Evolutionary conservation across 176 grass and related monocot species (phyloP).

Genomic region (Musa schizocarpa): DNA sequence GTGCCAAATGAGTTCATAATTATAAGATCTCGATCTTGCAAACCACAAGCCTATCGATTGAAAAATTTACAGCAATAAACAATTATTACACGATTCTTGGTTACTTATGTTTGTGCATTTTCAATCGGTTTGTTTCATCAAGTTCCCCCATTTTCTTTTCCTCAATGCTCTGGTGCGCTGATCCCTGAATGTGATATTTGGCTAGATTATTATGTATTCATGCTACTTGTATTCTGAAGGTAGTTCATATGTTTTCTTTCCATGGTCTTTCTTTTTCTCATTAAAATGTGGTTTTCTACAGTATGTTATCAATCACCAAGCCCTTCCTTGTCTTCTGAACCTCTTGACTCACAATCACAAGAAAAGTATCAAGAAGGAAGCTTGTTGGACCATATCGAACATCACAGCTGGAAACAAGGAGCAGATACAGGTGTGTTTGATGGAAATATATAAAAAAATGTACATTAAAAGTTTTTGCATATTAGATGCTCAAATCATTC

Average conservation of each 20-base stretch:
- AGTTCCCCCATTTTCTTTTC: no score
- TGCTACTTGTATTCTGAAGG: neutral
- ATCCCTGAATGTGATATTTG: no score
- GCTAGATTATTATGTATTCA: neutral
- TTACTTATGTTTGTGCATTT: no score
- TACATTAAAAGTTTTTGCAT: no score
- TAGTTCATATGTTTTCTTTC: neutral
- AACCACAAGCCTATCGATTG: no score
- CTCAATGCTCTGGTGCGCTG: no score
- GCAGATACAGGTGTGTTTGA: slow-evolving; percentile 71
- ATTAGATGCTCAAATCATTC: no score
- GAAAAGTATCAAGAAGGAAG: slow-evolving; percentile 99
- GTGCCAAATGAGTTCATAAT: no score
- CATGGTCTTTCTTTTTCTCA: neutral
- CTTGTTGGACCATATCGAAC: slow-evolving; percentile 98
- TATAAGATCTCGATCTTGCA: no score
- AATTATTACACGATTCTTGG: no score
- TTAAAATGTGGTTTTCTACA: neutral
- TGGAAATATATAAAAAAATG: neutral
- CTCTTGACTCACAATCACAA: slow-evolving; percentile 84
- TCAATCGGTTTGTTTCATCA: no score
- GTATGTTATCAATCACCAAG: slow-evolving; percentile 84
- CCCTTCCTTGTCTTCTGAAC: slow-evolving; percentile 64
- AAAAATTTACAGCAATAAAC: no score
- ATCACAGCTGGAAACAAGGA: slow-evolving; percentile 99